Base-by-base conservation (phyloP, 345 rosid species). In the Dovyalis caffra region DNA sequence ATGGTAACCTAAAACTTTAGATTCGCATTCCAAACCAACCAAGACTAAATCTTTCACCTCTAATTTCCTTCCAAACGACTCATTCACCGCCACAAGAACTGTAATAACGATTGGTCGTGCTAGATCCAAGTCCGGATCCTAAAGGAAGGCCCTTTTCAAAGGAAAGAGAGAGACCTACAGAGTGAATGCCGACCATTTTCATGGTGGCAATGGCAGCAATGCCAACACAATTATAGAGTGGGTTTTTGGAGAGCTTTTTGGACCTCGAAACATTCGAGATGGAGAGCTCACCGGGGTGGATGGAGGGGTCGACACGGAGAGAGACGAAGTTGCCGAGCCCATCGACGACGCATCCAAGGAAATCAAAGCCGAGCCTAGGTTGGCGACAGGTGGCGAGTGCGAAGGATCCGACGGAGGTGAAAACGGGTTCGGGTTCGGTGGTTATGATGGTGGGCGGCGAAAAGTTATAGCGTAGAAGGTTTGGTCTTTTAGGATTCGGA, bases 91-190 rank as follows among this genome's bases (percentile, higher is more conserved):
- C 3, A 90, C 93, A 3, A 92, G 91, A 2, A 97, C 96, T 0
- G 97, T 97, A 0, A 97, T 97, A 10, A 97, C 97, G n/a, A 53
- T 95, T 90, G 0, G 98, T 97, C 2, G 95, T 97, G 73, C 95
- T 88, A 5, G 97, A 92, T 2, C 97, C 97, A 14, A 91, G 86
- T 1, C 98, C 97, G 33, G 91, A 87, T 26, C 90, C 92, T 16
- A 92, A 83, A 32, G 95, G 93, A 31, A 88, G 85, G 10, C 91
- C 93, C 74, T 92, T 92, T 32, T 90, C 93, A 16, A 94, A 89
- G 58, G 82, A 81, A 6, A 94, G 85, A 1, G 98, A 91, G 33
- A 90, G 83, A 33, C 97, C 95, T n/a, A 92, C 90, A 37, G 93
- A 92, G 43, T 90, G 83, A 29, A 90, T 73, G 37, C 85, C 85